Base-by-base conservation (phyloP, 2,329 filamentous ascomycete genomes). In the Aspergillus sp. region DNA sequence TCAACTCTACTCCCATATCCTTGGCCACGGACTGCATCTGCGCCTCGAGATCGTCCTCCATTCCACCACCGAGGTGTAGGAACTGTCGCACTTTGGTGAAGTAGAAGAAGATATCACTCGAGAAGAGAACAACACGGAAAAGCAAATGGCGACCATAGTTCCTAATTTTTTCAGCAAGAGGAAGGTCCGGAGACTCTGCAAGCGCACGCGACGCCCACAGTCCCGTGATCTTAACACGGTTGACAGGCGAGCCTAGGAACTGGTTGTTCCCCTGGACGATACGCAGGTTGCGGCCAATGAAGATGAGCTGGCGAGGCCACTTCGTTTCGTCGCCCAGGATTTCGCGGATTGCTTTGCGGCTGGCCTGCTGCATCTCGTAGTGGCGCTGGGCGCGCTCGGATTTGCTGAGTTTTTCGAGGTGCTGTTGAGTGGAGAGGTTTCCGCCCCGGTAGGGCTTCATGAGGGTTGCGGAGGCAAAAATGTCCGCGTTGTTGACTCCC, bases 211-310 rank as follows among this genome's bases (percentile, higher is more conserved):
- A 91, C 1, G 94, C 94, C 94, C 94, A 98, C 61, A 88, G 84
- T 23, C 93, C 93, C 65, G 95, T 97, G 75, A 96, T 93, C 80
- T 97, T 97, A 76, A 98, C 87, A 1, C 95, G 84, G 76, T 97
- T 93, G 48, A 97, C 92, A 0, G 93, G 93, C 0, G 89, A 92
- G 23, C 93, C 93, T 55, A 97, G 85, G 77, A 91, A 94, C 74
- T 96, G 92, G 75, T 97, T 96, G 77, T 96, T 96, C 6, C 89
- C 92, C 77, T 97, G 93, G 2, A 97, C 93, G 71, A 97, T 97
- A 57, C 93, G 87, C 82, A 97, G 87, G 76, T 96, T 97, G 45
- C 93, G 87, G 1, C 92, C 92, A 69, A 97, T 93, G 77, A 97
- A 97, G 71, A 97, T 88, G 61, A 97, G 88, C 76, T 96, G 93